Evolutionary conservation across 2,329 filamentous ascomycete species (phyloP).

Genomic region (Colletotrichum spaethianum): DNA sequence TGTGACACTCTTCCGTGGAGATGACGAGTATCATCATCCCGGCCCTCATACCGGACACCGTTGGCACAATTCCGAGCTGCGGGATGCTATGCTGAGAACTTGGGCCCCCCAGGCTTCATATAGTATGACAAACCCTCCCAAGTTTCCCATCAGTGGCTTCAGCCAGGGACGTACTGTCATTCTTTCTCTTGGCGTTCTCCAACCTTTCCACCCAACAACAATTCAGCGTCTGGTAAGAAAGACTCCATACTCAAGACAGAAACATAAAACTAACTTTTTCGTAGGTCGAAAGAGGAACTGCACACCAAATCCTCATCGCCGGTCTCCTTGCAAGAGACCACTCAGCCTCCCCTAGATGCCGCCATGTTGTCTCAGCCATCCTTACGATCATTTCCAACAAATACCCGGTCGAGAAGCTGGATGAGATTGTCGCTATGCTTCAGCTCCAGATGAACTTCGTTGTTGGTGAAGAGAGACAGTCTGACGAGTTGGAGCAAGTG

Average conservation of each 20-base stretch:
- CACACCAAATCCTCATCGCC: constrained; percentile 48
- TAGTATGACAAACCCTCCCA: constrained; percentile 36
- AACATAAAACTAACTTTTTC: constrained; percentile 16
- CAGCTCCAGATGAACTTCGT: constrained; percentile 44
- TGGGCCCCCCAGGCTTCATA: constrained; percentile 26
- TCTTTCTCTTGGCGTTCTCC: constrained; percentile 57
- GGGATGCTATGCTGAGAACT: constrained; percentile 37
- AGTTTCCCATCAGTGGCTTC: constrained; percentile 40
- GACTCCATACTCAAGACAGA: background rate
- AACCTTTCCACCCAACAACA: constrained; percentile 52
- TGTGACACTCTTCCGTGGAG: constrained; percentile 54
- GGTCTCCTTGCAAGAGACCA: constrained; percentile 38
- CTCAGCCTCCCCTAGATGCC: constrained; percentile 44
- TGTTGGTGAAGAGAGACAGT: constrained; percentile 35
- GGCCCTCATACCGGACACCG: constrained; percentile 17
- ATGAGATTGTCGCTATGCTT: constrained; percentile 36
- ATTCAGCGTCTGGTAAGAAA: constrained; percentile 53
- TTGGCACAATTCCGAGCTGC: constrained; percentile 31
- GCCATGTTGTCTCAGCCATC: constrained; percentile 50
- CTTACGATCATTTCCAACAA: constrained; percentile 62
- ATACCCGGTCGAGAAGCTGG: constrained; percentile 54
- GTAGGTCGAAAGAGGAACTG: constrained; percentile 55
- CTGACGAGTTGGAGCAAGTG: constrained; percentile 12
- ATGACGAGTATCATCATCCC: constrained; percentile 22
- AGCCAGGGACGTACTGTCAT: constrained; percentile 41